Conservation (phyloP, 106 monocot species). For the Dendrobium officinale region DNA sequence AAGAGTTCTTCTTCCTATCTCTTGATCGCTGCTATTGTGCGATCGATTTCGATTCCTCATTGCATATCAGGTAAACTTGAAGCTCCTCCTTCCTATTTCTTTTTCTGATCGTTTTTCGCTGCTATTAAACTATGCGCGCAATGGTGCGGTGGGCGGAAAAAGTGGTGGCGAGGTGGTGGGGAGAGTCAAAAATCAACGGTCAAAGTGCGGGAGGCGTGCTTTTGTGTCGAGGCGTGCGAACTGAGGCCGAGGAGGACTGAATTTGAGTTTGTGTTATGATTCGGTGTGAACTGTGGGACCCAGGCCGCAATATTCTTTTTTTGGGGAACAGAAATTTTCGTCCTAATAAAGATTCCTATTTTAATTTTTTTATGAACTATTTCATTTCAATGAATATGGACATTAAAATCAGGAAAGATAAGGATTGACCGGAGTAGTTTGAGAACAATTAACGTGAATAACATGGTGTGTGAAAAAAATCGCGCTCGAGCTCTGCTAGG, state of each 20-base stretch:
- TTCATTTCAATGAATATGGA: no score
- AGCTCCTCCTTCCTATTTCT: not conserved
- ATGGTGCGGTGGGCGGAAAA: not conserved
- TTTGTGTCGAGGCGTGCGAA: not conserved
- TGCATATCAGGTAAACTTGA: not conserved
- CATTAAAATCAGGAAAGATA: no score
- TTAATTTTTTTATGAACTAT: no score
- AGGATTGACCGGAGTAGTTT: no score
- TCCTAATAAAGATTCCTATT: no score
- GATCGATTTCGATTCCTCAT: not conserved
- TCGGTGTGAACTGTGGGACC: not conserved
- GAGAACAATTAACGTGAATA: no score
- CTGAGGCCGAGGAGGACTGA: not conserved
- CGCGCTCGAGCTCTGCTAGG: no score
- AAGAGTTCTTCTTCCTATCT: not conserved
- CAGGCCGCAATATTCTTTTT: no score
- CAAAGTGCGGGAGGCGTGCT: not conserved
- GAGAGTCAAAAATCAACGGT: not conserved
- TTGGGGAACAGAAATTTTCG: no score
- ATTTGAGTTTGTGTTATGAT: not conserved
- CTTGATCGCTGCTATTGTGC: not conserved
- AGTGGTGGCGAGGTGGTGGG: not conserved
- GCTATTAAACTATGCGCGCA: not conserved
- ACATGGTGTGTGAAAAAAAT: no score
- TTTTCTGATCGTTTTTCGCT: not conserved